phyloP scores from a whole-genome alignment of 768 basidiomycete species.

The Termitomyces sp. region DNA sequence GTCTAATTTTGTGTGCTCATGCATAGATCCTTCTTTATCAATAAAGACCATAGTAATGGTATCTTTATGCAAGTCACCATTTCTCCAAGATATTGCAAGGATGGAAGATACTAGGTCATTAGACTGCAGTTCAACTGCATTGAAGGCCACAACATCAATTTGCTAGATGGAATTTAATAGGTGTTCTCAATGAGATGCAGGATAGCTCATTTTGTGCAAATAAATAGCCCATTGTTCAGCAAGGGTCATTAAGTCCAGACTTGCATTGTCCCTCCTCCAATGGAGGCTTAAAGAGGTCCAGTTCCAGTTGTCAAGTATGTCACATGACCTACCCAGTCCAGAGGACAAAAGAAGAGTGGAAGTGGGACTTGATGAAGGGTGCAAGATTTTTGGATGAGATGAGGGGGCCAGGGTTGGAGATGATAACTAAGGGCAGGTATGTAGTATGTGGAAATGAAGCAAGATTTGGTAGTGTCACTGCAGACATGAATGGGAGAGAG shows the following conservation, averaged over 20 bases:
- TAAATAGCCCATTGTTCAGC: conserved; percentile 63
- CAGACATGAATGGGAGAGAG: too few species aligned
- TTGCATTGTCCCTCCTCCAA: too few species aligned
- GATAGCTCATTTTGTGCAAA: conserved; percentile 63
- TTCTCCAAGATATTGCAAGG: conserved; percentile 90
- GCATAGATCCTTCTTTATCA: conserved; percentile 84
- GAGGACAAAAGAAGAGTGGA: too few species aligned
- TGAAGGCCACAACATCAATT: conserved; percentile 78
- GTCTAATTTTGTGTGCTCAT: conserved; percentile 88
- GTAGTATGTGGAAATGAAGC: too few species aligned
- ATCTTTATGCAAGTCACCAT: conserved; percentile 91
- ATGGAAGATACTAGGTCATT: conserved; percentile 78
- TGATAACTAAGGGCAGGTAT: too few species aligned
- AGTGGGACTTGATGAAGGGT: too few species aligned
- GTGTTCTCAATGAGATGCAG: not conserved
- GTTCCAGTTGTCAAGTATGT: too few species aligned
- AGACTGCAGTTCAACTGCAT: conserved; percentile 54
- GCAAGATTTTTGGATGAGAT: too few species aligned
- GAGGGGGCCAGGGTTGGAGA: too few species aligned
- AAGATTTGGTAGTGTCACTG: too few species aligned
- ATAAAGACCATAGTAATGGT: conserved; percentile 81
- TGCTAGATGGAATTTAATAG: conserved; percentile 48
- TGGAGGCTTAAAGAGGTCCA: too few species aligned
- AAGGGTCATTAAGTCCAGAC: conserved; percentile 26
- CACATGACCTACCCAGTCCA: too few species aligned